A percentile compares a stretch with the other conserved stretches of the same genome.
These are phyloP conservation scores for Stenogyne calaminthoides DNA, from an alignment of 305 asterid genomes.

Conservation along the genomic window DNA sequence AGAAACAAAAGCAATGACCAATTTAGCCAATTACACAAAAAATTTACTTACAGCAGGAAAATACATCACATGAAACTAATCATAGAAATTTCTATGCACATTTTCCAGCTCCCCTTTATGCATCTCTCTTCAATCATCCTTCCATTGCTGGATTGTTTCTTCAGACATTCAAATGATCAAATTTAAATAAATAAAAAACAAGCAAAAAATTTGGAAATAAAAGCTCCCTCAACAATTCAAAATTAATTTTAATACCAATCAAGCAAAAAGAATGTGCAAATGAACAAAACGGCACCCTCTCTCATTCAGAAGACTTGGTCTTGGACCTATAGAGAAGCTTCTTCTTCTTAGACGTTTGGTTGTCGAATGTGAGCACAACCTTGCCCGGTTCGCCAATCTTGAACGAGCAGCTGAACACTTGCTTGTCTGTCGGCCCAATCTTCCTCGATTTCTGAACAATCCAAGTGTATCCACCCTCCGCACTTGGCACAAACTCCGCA, in stretches of 20 bases:
- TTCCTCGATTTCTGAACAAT: slow-evolving; percentile 79
- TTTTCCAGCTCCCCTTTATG: slow-evolving; percentile 15
- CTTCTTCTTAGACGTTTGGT: slow-evolving; percentile 93
- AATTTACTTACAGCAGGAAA: slow-evolving; percentile 35
- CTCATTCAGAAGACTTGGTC: slow-evolving; percentile 59
- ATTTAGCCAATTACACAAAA: slow-evolving; percentile 27
- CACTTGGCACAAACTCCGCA: slow-evolving; percentile 78
- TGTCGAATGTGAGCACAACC: slow-evolving; percentile 81
- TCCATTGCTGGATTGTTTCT: slow-evolving; percentile 28
- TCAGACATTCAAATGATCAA: slow-evolving; percentile 38
- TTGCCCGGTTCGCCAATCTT: slow-evolving; percentile 70
- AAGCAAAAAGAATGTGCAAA: slow-evolving; percentile 37
- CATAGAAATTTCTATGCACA: slow-evolving; percentile 27
- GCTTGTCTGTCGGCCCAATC: slow-evolving; percentile 65
- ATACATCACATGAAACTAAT: slow-evolving; percentile 29
- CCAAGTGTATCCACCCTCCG: slow-evolving; percentile 90
- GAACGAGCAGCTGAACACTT: slow-evolving; percentile 59
- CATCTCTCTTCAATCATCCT: slow-evolving; percentile 9
- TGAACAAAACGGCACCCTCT: slow-evolving; percentile 32
- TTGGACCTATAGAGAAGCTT: slow-evolving; percentile 84
- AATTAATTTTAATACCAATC: slow-evolving; percentile 35
- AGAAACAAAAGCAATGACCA: slow-evolving; percentile 27
- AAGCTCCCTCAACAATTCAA: slow-evolving; percentile 26
- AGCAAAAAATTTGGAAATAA: slow-evolving; percentile 30
- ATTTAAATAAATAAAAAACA: slow-evolving; percentile 28